Evolutionary conservation across 1,139 yeast genomes (phyloP).

Genomic region (Meyerozyma sp.): DNA sequence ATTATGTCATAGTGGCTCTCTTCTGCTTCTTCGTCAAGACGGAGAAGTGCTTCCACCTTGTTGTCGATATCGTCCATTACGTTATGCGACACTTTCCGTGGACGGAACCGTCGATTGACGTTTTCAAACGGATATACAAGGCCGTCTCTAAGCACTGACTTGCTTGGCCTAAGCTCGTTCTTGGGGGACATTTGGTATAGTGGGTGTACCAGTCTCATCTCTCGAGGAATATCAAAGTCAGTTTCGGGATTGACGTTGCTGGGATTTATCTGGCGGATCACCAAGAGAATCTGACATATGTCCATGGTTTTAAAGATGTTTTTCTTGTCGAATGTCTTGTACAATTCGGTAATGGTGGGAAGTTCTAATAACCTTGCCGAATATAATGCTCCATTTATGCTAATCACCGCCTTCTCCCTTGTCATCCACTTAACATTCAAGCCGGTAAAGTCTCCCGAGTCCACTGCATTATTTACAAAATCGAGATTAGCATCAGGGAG

Average conservation of each 20-base stretch:
- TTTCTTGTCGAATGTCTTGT: slow-evolving; percentile 85
- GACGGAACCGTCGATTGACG: slow-evolving; percentile 45
- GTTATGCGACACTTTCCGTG: slow-evolving; percentile 43
- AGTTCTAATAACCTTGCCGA: slow-evolving; percentile 85
- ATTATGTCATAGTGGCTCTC: slow-evolving; percentile 74
- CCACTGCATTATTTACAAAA: slow-evolving; percentile 72
- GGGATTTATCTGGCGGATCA: slow-evolving; percentile 57
- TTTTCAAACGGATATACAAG: slow-evolving; percentile 67
- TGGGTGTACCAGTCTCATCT: slow-evolving; percentile 38
- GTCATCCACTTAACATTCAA: slow-evolving; percentile 80
- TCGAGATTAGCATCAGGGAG: slow-evolving; percentile 76
- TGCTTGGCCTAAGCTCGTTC: slow-evolving; percentile 34
- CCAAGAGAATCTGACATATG: slow-evolving; percentile 78
- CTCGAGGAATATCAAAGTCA: slow-evolving; percentile 39
- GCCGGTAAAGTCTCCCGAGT: slow-evolving; percentile 72
- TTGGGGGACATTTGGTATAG: slow-evolving; percentile 38
- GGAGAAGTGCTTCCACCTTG: slow-evolving; percentile 70
- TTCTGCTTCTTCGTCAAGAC: slow-evolving; percentile 79
- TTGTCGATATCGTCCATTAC: slow-evolving; percentile 67
- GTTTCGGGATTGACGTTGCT: slow-evolving; percentile 31
- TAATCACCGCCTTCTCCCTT: slow-evolving; percentile 66
- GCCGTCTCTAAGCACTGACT: slow-evolving; percentile 68
- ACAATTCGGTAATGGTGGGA: slow-evolving; percentile 85
- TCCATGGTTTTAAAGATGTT: slow-evolving; percentile 85
- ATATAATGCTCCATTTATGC: slow-evolving; percentile 52